A percentile compares a stretch with the other conserved stretches of the same genome.
Evolutionary conservation across 1,284 basidiomycete genomes (phyloP).

Genomic region (Sporisorium reilianum): DNA sequence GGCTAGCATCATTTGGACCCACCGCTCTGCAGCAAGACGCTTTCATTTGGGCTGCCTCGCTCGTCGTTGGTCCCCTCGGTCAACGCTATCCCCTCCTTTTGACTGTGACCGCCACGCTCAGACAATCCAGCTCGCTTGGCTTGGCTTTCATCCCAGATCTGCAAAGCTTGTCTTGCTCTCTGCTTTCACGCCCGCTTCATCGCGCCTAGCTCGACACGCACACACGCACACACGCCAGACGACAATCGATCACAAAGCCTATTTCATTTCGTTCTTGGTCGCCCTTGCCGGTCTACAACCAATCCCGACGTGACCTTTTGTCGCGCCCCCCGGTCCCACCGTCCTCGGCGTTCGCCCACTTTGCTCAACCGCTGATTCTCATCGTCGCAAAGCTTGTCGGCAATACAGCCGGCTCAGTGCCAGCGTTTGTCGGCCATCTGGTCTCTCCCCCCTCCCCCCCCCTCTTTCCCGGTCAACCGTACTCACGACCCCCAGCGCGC

Average conservation of each 20-base stretch:
- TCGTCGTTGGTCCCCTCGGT: neutral
- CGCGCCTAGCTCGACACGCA: no score
- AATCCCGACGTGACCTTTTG: neutral
- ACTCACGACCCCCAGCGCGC: neutral
- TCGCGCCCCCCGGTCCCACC: neutral
- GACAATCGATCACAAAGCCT: constrained; percentile 8
- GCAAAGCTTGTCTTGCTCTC: no score
- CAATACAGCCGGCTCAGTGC: neutral
- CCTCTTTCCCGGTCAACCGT: constrained; percentile 1
- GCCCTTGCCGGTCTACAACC: neutral
- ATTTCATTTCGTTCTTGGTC: neutral
- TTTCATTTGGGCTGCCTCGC: neutral
- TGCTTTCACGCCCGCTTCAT: no score
- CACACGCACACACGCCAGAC: neutral
- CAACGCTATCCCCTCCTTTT: neutral
- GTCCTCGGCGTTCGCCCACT: neutral
- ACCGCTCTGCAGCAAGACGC: neutral
- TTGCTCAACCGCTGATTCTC: no score
- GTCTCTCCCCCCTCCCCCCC: no score
- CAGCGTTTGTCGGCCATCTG: neutral
- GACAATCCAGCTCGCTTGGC: neutral
- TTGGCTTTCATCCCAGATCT: neutral
- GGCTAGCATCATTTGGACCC: neutral
- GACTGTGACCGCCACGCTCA: no score
- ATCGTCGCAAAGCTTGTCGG: neutral